These are phyloP conservation scores for Ophiocordyceps unilateralis DNA, from an alignment of 2,329 filamentous ascomycete genomes.

Conservation along the genomic window DNA sequence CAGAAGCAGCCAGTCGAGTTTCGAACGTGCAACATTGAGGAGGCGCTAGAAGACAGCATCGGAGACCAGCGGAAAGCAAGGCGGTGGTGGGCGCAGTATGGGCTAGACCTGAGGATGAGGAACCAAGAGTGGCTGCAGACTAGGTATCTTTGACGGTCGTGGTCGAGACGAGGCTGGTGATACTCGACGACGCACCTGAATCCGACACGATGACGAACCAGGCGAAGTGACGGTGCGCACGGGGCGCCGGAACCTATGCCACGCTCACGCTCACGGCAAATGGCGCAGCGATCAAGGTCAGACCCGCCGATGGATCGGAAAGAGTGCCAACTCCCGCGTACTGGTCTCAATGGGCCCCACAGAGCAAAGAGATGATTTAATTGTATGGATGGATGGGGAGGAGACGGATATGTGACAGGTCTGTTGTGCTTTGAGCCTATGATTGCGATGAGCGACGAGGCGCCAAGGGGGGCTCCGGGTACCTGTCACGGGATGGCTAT, in stretches of 20 bases:
- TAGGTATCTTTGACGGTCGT: slow-evolving; percentile 49
- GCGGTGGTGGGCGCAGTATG: slow-evolving; percentile 77
- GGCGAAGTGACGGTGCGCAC: neutral
- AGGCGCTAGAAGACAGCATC: slow-evolving; percentile 78
- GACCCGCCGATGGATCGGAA: neutral
- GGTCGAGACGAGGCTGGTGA: too few relatives aligned
- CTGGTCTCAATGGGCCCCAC: too few relatives aligned
- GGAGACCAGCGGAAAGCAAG: slow-evolving; percentile 53
- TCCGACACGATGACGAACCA: neutral
- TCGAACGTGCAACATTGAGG: slow-evolving; percentile 88
- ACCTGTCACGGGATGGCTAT: too few relatives aligned
- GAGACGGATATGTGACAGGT: neutral
- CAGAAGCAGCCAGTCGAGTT: slow-evolving; percentile 62
- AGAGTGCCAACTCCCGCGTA: neutral
- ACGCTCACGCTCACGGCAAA: neutral
- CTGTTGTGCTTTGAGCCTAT: neutral
- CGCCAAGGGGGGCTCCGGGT: neutral
- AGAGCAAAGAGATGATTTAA: neutral
- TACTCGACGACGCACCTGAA: neutral
- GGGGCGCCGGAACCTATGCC: too few relatives aligned
- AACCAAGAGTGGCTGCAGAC: slow-evolving; percentile 84
- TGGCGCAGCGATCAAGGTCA: neutral
- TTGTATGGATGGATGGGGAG: neutral
- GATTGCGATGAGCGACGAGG: neutral
- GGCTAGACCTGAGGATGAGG: slow-evolving; percentile 62